Conservation (phyloP, 2,329 filamentous ascomycete species). For the Lecanicillium sp. region DNA sequence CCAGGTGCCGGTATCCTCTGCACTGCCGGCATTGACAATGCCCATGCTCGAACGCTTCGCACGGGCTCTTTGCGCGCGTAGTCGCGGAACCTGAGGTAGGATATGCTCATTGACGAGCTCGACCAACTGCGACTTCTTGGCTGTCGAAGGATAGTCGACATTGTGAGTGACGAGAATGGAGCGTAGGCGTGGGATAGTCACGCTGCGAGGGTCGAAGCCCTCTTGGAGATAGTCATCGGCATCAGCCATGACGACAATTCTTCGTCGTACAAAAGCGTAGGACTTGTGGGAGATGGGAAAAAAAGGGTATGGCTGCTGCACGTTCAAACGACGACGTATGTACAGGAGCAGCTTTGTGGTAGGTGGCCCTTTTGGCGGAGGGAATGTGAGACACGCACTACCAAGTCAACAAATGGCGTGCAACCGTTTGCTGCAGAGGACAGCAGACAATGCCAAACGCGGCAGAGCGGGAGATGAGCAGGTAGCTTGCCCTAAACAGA, state of each 20-base stretch:
- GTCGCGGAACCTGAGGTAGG: conserved; percentile 66
- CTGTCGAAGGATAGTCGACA: conserved; percentile 74
- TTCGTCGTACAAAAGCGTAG: no score
- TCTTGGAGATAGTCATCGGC: conserved; percentile 78
- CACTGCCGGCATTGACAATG: conserved; percentile 62
- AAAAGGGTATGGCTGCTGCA: no score
- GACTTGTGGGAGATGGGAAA: no score
- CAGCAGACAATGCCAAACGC: no score
- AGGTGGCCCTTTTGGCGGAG: no score
- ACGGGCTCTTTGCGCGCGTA: conserved; percentile 65
- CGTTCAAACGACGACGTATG: no score
- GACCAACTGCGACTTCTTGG: conserved; percentile 86
- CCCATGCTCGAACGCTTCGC: conserved; percentile 83
- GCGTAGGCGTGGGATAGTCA: conserved; percentile 82
- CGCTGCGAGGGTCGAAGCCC: conserved; percentile 72
- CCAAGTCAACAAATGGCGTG: no score
- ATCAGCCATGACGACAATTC: conserved; percentile 46
- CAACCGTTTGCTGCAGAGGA: no score
- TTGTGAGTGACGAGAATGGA: conserved; percentile 88
- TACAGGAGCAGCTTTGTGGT: no score
- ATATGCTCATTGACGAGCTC: conserved; percentile 75
- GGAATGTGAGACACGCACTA: no score
- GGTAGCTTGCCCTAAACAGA: no score
- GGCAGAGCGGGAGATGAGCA: no score
- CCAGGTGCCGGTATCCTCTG: conserved; percentile 55